Conservation (phyloP, 345 rosid species). For the Salix caprea region DNA sequence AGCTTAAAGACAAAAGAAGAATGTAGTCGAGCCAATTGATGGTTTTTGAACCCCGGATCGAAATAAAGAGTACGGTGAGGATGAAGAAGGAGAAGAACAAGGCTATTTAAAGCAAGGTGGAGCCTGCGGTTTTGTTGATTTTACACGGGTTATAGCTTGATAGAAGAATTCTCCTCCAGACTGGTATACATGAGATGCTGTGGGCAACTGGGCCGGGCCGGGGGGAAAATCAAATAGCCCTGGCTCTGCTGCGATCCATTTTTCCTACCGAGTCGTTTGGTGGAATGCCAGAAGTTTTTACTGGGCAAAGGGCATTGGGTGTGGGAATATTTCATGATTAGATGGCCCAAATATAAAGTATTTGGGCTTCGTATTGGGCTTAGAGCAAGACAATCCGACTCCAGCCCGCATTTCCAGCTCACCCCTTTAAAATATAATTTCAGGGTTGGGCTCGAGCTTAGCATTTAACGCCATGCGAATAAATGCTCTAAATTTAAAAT, state of each 20-base stretch:
- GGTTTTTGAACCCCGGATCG: too few species aligned
- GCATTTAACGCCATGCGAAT: neutral
- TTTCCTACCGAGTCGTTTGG: neutral
- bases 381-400: too few species aligned
- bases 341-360: neutral
- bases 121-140: too few species aligned
- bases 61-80: too few species aligned
- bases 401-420: neutral
- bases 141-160: neutral
- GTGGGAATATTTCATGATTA: neutral
- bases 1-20: too few species aligned
- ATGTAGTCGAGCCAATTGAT: too few species aligned
- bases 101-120: too few species aligned
- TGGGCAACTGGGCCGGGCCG: neutral
- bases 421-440: neutral
- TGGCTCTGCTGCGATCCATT: neutral
- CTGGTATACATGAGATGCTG: neutral
- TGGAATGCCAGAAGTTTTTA: neutral
- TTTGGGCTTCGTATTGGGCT: neutral
- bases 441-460: too few species aligned
- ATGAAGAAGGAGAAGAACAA: too few species aligned
- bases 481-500: neutral
- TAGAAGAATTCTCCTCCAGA: neutral
- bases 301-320: too few species aligned
- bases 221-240: neutral